These are phyloP conservation scores for Discostella stelligera DNA, from an alignment of 352 stramenopile species.

Conservation along the genomic window DNA sequence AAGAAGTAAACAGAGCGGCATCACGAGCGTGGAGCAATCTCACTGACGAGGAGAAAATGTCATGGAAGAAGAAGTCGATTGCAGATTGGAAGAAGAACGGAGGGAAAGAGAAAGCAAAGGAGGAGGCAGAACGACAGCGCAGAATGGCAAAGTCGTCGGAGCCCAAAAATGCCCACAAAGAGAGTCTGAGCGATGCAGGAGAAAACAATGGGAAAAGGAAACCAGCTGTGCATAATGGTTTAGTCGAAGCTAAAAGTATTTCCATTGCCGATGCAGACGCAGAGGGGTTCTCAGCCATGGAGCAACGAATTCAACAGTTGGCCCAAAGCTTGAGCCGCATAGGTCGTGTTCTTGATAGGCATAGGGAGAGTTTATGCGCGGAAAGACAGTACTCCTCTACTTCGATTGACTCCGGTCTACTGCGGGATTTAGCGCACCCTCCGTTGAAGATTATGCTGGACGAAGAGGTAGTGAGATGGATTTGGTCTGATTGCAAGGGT, in stretches of 20 bases:
- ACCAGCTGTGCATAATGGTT: constrained; percentile 20
- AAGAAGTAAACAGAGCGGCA: constrained; percentile 65
- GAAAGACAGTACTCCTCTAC: constrained; percentile 18
- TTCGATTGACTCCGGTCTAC: constrained; percentile 39
- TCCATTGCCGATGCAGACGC: constrained; percentile 79
- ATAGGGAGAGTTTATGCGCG: constrained; percentile 62
- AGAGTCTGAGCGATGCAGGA: constrained; percentile 31
- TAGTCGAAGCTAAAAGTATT: constrained; percentile 56
- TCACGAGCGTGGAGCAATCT: constrained; percentile 61
- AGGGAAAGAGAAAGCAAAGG: constrained; percentile 53
- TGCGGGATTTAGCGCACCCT: constrained; percentile 58
- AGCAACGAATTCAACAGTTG: constrained; percentile 81
- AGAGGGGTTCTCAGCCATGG: constrained; percentile 79
- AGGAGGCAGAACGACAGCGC: constrained; percentile 37
- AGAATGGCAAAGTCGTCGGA: constrained; percentile 5
- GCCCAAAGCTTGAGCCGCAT: constrained; percentile 77
- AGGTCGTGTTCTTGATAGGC: constrained; percentile 78
- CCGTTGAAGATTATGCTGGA: constrained; percentile 75
- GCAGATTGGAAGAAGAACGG: constrained; percentile 70
- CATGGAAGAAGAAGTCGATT: constrained; percentile 66
- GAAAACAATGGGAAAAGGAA: constrained; percentile 17
- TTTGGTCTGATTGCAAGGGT: constrained; percentile 72
- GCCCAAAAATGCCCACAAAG: constrained; percentile 18
- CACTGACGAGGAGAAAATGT: constrained; percentile 60
- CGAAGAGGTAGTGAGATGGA: constrained; percentile 72